Base-by-base conservation (phyloP, 164 flowering plant genomes). In the Annona cherimola region DNA sequence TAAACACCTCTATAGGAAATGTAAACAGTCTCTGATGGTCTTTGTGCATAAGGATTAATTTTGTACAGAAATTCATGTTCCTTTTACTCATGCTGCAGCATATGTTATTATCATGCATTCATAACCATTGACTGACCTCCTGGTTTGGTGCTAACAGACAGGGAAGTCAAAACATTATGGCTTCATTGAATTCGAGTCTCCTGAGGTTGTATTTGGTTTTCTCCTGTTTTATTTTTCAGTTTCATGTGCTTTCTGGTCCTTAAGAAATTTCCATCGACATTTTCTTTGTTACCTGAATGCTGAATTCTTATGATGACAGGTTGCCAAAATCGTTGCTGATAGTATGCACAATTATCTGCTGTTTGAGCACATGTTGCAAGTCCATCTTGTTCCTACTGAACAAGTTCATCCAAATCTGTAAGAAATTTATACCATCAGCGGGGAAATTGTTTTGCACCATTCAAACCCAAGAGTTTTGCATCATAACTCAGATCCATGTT, bases 81-180 rank as follows among this genome's bases (percentile, higher is more conserved):
- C 35, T 26, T 26, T 26, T 26, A 26, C 35, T 26, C 35, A 26
- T 26, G 35, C 35, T 26, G 35, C 35, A 26, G 35, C 35, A 26
- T 26, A 26, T 26, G 35, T 26, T 72, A 18, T 66, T 57, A 12
- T 70, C 42, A 45, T 70, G 5, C 9, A 50, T 16, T 44, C 5
- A 42, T 66, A 4, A 4, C 14, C 42, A 18, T 26, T 66, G 50
- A 42, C 42, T 50, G 0, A 18, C 19, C 18, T 70, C 45, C 66
- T 61, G 40, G 19, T 71, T 66, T 18, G 70, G 65, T 71, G 71
- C 66, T 50, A 67, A 19, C 89, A 94, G 99, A 95, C 99, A 2
- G 99, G 94, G 72, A 91, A 87, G 69, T 88, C 98, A 41, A 95
- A 84, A 85, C 97, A 92, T 80, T 92, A 78, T 87, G 99, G 99